A percentile compares a stretch with the other conserved stretches of the same genome.
phyloP scores from a whole-genome alignment of 2,329 filamentous ascomycete genomes.

The Arthrobotrys iridis region DNA sequence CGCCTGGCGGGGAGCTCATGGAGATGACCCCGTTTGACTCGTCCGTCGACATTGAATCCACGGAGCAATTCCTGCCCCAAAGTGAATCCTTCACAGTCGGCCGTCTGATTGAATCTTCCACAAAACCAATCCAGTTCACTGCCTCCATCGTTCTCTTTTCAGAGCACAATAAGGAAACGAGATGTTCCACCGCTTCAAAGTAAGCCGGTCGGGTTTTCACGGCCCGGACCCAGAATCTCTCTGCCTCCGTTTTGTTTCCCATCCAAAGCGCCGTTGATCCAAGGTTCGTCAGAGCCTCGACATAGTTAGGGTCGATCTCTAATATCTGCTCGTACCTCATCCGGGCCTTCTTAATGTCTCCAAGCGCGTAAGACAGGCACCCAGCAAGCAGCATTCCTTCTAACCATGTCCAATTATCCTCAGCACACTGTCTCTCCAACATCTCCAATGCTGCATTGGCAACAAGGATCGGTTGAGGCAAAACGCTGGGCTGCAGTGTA shows the following conservation, averaged over 20 bases:
- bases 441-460: conserved; percentile 76
- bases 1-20: conserved; percentile 39
- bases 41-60: conserved; percentile 53
- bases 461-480: conserved; percentile 42
- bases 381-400: conserved; percentile 92
- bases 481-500: conserved; percentile 24
- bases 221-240: conserved; percentile 85
- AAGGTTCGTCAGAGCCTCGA: conserved; percentile 89
- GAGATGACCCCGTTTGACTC: conserved; percentile 50
- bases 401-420: conserved; percentile 86
- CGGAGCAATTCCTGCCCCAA: conserved; percentile 40
- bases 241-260: conserved; percentile 81
- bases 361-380: conserved; percentile 79
- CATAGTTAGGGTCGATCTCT: conserved; percentile 68
- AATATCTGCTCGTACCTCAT: conserved; percentile 69
- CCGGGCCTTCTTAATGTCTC: conserved; percentile 61
- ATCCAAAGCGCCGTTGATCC: conserved; percentile 89
- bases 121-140: conserved; percentile 83
- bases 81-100: conserved; percentile 61
- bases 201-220: conserved; percentile 84
- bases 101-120: conserved; percentile 77
- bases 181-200: conserved; percentile 93
- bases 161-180: conserved; percentile 85
- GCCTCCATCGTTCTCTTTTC: conserved; percentile 84
- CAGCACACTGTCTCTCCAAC: conserved; percentile 77